phyloP scores from a whole-genome alignment of 2,329 filamentous ascomycete genomes.

The Xylariaceae sp. region DNA sequence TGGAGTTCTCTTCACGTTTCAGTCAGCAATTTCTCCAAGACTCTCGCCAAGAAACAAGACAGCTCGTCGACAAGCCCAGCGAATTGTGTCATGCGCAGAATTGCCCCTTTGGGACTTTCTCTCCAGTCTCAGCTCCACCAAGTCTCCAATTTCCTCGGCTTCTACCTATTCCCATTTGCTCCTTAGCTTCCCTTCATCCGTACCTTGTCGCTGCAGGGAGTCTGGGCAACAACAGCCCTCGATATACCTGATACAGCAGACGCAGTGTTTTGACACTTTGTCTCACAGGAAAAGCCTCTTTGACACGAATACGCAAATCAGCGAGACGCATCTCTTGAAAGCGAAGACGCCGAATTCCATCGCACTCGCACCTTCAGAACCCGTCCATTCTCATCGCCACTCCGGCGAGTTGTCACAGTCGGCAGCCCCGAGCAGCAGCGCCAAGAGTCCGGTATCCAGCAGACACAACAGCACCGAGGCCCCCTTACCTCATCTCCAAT shows the following conservation, averaged over 20 bases:
- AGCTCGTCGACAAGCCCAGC: not conserved
- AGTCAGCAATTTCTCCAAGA: not conserved
- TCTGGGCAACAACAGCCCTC: not conserved
- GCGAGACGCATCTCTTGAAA: conserved; percentile 40
- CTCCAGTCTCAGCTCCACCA: conserved; percentile 3
- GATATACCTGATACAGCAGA: conserved; percentile 5
- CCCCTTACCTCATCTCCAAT: conserved; percentile 45
- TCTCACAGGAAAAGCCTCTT: conserved; percentile 32
- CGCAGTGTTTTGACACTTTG: conserved; percentile 25
- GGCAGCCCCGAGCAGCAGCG: conserved; percentile 24
- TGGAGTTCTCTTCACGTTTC: not conserved
- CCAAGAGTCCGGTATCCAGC: conserved; percentile 20
- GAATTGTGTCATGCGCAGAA: conserved; percentile 10
- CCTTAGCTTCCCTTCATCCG: not conserved
- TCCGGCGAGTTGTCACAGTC: conserved; percentile 25
- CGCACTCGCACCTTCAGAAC: conserved; percentile 34
- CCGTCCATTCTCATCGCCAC: conserved; percentile 24
- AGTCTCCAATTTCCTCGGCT: conserved; percentile 19
- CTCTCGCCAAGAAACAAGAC: not conserved
- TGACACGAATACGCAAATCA: conserved; percentile 29
- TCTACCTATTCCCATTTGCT: not conserved
- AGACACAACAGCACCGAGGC: conserved; percentile 33
- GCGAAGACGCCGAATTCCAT: conserved; percentile 35
- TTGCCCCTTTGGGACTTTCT: conserved; percentile 16
- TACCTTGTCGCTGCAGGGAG: not conserved